Percentiles rank a stretch among this genome's conserved stretches.
Conservation (phyloP, 192 early-diverging fungal genomes). For the Gonapodya sp. region DNA sequence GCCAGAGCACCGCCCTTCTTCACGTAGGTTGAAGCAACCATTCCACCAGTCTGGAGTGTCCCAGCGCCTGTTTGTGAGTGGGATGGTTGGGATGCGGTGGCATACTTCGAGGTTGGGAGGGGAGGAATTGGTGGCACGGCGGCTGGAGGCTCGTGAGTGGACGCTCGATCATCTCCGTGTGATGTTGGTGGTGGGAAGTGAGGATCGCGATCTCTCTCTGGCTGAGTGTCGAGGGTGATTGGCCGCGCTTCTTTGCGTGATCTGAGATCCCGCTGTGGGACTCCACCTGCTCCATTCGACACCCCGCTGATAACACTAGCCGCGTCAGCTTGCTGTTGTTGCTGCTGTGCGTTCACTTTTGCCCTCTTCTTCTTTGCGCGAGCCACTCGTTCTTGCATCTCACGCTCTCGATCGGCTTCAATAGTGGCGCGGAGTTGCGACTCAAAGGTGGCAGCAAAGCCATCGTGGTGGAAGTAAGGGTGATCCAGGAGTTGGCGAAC, state of each 20-base stretch:
- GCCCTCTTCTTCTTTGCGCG: background rate
- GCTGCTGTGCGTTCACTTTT: background rate
- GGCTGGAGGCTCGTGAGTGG: background rate
- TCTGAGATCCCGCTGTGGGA: background rate
- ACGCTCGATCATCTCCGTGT: background rate
- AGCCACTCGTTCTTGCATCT: background rate
- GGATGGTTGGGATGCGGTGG: background rate
- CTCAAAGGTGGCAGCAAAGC: conserved; percentile 43
- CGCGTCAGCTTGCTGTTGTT: background rate
- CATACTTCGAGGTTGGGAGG: background rate
- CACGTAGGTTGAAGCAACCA: background rate
- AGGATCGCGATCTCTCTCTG: background rate
- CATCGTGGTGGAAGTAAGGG: conserved; percentile 48
- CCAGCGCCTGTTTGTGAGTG: background rate
- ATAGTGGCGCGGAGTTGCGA: background rate
- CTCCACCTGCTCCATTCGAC: background rate
- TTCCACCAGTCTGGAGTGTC: background rate
- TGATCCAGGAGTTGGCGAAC: conserved; percentile 43
- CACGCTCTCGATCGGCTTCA: background rate
- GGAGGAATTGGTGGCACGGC: background rate
- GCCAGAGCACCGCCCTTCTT: background rate
- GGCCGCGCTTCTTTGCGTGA: background rate
- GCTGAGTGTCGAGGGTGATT: background rate
- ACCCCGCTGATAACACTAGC: background rate
- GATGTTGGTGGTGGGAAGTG: background rate